Evolutionary conservation across 2,329 filamentous ascomycete genomes (phyloP), one percentile per base, ranked within the genome.

Genomic region (Fusarium bulbicola): DNA sequence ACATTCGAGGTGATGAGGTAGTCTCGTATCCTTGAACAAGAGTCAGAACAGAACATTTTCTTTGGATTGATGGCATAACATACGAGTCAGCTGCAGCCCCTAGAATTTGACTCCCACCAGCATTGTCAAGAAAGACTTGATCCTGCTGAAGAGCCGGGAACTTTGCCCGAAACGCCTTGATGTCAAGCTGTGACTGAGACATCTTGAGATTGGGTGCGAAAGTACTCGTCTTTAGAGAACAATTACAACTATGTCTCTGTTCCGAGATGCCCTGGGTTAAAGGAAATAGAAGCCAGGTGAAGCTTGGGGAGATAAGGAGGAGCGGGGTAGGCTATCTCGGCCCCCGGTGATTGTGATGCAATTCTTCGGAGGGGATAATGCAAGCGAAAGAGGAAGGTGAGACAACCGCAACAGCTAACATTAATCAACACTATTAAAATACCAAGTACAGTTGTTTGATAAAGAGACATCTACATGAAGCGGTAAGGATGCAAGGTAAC

Each of bases 101-200:
- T 7, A 95, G 82, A 3, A 89, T 86, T 77, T 95, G 93, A 77
- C 90, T 93, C 42, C 93, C 93, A 24, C 93, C 93, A 16, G 92
- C 93, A 78, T 95, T 95, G 78, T 95, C 93, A 73, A 95, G 88
- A 79, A 89, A 94, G 56, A 95, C 86, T 77, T 94, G 92, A 52
- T 90, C 84, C 67, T 90, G 86, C 45, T 86, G 82, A 43, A 95
- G 81, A 20, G 92, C 91, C 39, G 93, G 92, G 83, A 95, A 95
- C 60, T 87, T 85, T 68, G 86, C 84, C 67, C 91, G 63, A 2
- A 70, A 8, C 1, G 54, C 42, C 3, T 32, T 16, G n/a, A 74
- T 20, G 8, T 63, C 62, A 16, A 58, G 37, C 7, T 26, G 30
- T 4, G 52, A 20, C 15, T 57, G 9, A 2, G 86, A 36, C 68